Evolutionary conservation across 169 alveolate genomes (phyloP).

Genomic region (Plasmodium coatneyi): DNA sequence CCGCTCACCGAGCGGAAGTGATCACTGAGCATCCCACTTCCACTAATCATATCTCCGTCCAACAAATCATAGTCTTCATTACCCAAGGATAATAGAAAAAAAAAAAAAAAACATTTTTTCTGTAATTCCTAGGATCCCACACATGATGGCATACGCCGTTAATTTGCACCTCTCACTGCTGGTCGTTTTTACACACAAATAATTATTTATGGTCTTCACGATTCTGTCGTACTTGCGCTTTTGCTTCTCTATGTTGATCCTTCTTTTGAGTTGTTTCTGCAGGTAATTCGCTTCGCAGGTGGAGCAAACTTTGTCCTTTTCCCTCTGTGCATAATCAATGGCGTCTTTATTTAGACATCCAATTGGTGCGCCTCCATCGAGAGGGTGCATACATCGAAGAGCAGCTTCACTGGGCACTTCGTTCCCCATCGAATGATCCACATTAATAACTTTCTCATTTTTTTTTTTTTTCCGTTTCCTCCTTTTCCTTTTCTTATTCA

Average conservation of each 20-base stretch:
- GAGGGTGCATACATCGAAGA: not conserved
- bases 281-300: not conserved
- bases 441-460: not conserved
- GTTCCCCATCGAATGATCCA: not conserved
- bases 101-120: conserved; percentile 52
- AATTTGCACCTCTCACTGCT: conserved; percentile 61
- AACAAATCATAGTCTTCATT: not conserved
- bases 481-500: not conserved
- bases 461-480: not conserved
- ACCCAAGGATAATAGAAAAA: conserved; percentile 16
- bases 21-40: not conserved
- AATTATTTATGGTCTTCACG: conserved; percentile 22
- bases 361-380: not conserved
- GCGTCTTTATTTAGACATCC: not conserved
- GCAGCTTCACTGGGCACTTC: not conserved
- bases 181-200: conserved; percentile 54
- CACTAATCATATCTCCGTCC: not conserved
- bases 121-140: conserved; percentile 68
- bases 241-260: conserved; percentile 15
- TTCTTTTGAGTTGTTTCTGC: conserved; percentile 1
- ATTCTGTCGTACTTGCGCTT: conserved; percentile 28
- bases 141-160: conserved; percentile 73
- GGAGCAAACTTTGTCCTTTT: not conserved
- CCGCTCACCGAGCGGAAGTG: not conserved
- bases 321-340: not conserved